Percentiles rank a stretch among this genome's conserved stretches.
Evolutionary conservation across 805 yeast species (phyloP).

Genomic region (Yarrowia keelungensis): DNA sequence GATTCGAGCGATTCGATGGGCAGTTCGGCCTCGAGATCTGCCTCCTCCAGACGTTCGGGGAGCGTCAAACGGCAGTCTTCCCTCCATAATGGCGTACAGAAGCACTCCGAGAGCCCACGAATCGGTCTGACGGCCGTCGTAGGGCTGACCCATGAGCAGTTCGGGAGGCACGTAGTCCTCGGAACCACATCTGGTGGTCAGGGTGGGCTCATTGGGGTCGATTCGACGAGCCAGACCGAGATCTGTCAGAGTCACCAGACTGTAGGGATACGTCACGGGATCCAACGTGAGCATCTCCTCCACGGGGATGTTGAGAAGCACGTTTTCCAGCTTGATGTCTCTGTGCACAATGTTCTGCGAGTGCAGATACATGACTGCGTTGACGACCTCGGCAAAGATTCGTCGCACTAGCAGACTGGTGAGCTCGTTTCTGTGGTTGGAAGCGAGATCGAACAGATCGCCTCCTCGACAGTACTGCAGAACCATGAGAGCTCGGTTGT

Average conservation of each 20-base stretch:
- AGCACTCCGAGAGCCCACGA: conserved; percentile 95
- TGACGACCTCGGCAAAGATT: conserved; percentile 71
- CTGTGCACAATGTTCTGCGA: conserved; percentile 75
- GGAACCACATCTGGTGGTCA: conserved; percentile 92
- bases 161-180: conserved; percentile 98
- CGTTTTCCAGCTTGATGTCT: conserved; percentile 88
- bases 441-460: conserved; percentile 73
- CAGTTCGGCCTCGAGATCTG: conserved; percentile 61
- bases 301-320: conserved; percentile 56
- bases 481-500: conserved; percentile 57
- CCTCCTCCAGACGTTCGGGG: conserved; percentile 56
- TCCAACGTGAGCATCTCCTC: conserved; percentile 48
- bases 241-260: conserved; percentile 74
- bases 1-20: conserved; percentile 89
- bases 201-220: conserved; percentile 63
- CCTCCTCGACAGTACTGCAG: conserved; percentile 86
- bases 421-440: conserved; percentile 54
- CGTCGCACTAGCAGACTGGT: conserved; percentile 61
- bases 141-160: conserved; percentile 83
- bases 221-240: conserved; percentile 84
- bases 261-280: conserved; percentile 44
- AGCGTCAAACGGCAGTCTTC: conserved; percentile 89
- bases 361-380: conserved; percentile 79
- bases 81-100: conserved; percentile 82
- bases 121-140: conserved; percentile 90